Evolutionary conservation across 1,284 basidiomycete species (phyloP).

Genomic region (Boletellus deceptivus): DNA sequence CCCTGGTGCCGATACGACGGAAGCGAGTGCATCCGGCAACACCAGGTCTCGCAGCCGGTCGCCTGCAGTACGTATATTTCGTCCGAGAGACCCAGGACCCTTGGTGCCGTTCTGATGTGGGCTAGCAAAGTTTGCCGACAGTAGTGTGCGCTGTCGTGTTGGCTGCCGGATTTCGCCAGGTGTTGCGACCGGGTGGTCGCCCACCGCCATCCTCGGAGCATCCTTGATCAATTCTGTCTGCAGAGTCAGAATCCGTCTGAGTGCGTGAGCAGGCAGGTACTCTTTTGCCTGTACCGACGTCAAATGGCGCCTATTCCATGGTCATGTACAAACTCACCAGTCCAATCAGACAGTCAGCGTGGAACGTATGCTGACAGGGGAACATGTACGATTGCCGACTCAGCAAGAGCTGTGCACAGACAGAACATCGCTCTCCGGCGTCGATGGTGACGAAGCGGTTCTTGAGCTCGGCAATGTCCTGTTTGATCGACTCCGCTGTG

Average conservation of each 20-base stretch:
- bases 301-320: constrained; percentile 1
- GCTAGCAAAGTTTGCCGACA: constrained; percentile 68
- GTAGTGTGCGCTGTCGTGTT: constrained; percentile 57
- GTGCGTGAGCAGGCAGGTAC: constrained; percentile 75
- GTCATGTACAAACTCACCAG: constrained; percentile 57
- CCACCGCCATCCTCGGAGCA: constrained; percentile 35
- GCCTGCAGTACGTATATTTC: constrained; percentile 83
- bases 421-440: constrained; percentile 81
- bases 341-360: constrained; percentile 90
- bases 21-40: constrained; percentile 85
- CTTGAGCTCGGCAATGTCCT: constrained; percentile 83
- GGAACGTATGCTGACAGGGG: constrained; percentile 95
- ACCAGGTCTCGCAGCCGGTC: constrained; percentile 89
- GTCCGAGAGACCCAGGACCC: constrained; percentile 65
- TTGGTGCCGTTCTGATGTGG: constrained; percentile 59
- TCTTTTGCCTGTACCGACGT: constrained; percentile 72
- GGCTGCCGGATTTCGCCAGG: constrained; percentile 43
- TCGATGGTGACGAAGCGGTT: constrained; percentile 95
- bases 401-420: constrained; percentile 74
- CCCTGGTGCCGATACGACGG: constrained; percentile 61
- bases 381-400: constrained; percentile 97
- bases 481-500: constrained; percentile 91
- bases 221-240: constrained; percentile 79
- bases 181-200: constrained; percentile 36
- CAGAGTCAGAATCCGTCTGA: constrained; percentile 81